Base-by-base conservation (phyloP, 2,329 filamentous ascomycete species). In the Fusarium metavorans region DNA sequence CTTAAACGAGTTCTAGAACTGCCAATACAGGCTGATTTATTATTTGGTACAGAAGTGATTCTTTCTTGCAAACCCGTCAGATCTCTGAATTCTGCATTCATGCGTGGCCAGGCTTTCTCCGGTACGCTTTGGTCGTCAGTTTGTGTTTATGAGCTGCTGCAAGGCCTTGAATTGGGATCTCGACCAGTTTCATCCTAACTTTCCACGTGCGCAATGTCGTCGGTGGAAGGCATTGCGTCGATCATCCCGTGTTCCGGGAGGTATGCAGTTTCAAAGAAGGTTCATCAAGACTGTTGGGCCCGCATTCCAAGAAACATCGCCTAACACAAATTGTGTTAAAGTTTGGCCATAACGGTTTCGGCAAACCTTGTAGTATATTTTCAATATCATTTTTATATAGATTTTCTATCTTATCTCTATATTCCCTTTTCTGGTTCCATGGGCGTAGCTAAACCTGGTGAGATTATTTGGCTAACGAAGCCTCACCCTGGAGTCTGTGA, bases 191-290 rank as follows among this genome's bases (percentile, higher is more conserved):
- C 20, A 16, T 45, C 41, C 41, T 2, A 25, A 5, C 2, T 45
- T 45, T 16, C 41, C 13, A 16, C 7, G 4, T 37, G 14, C 4
- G 16, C 16, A 8, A 23, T 43, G 6, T 43, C 3, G 20, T 43
- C 2, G 11, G 6, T 7, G 3, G 2, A 20, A 43, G 1, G 4
- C 6, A 23, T 23, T 6, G 11, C 3, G 3, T 23, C 2, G 14
- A 45, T 16, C 20, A 16, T 5, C 13, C 4, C 2, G 16, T 45
- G 13, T 2, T 45, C 3, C 20, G 4, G 14, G 6, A 45, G 20
- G 20, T 23, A 16, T 25, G 7, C 20, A 5, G 20, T 25, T 25
- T 23, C 7, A 45, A 25, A 25, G 13, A 25, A 9, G 20, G 41
- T 45, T 45, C 7, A 8, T 25, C 7, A 25, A 16, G 13, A 8